These are phyloP conservation scores for Lichtheimia hyalospora DNA, from an alignment of 371 early-diverging fungal genomes.

Conservation along the genomic window DNA sequence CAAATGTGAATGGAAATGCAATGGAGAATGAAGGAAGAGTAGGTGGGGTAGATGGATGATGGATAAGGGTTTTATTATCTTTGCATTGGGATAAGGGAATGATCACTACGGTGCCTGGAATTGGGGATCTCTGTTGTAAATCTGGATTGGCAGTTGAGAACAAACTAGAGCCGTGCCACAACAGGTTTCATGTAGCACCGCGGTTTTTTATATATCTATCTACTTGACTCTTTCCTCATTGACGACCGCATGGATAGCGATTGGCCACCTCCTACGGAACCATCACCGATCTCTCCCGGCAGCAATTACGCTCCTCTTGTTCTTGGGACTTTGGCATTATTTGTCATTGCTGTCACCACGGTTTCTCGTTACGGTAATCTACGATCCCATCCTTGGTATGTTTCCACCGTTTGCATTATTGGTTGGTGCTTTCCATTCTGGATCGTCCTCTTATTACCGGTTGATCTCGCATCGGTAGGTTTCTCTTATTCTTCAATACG, in stretches of 20 bases:
- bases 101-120: too few species aligned
- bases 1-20: too few species aligned
- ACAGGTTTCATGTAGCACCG: not conserved
- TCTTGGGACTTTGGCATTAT: slow-evolving; percentile 44
- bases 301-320: slow-evolving; percentile 52
- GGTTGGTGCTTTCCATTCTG: slow-evolving; percentile 92
- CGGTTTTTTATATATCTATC: not conserved
- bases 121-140: too few species aligned
- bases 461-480: slow-evolving; percentile 89
- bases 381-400: slow-evolving; percentile 67
- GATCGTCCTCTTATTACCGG: slow-evolving; percentile 84
- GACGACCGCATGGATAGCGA: not conserved
- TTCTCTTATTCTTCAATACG: not conserved
- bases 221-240: not conserved
- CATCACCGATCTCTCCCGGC: not conserved
- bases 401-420: slow-evolving; percentile 58
- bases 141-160: too few species aligned
- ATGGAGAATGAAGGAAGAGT: too few species aligned
- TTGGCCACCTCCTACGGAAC: not conserved
- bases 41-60: too few species aligned
- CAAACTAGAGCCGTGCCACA: too few species aligned
- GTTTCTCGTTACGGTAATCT: slow-evolving; percentile 78
- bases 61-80: too few species aligned
- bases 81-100: too few species aligned
- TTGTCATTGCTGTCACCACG: slow-evolving; percentile 56